Evolutionary conservation across 805 yeast species (phyloP).

Genomic region (Yamadazyma tumulicola): DNA sequence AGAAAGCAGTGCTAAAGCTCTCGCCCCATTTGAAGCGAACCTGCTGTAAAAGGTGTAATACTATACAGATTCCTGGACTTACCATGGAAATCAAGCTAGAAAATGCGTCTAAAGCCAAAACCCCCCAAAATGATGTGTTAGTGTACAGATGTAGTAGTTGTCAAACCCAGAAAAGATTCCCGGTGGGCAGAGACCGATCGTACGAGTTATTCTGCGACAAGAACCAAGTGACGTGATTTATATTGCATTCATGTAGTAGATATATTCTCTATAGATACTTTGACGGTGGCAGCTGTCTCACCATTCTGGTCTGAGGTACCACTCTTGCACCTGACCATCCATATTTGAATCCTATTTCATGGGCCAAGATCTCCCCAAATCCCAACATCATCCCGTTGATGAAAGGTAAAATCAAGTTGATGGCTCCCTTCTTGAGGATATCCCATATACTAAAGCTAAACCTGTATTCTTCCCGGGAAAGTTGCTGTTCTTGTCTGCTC

Average conservation of each 20-base stretch:
- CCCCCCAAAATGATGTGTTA: conserved; percentile 43
- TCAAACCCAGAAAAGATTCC: conserved; percentile 51
- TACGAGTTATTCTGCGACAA: conserved; percentile 47
- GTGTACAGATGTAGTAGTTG: conserved; percentile 52
- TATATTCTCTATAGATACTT: conserved; percentile 7
- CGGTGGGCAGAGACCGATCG: conserved; percentile 54
- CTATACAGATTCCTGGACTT: conserved; percentile 48
- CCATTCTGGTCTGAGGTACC: conserved; percentile 33
- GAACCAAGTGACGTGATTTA: conserved; percentile 13
- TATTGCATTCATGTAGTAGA: background rate
- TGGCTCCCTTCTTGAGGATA: conserved; percentile 49
- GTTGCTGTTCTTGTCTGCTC: conserved; percentile 10
- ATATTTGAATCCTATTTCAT: conserved; percentile 79
- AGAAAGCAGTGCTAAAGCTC: conserved; percentile 62
- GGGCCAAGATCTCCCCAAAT: conserved; percentile 92
- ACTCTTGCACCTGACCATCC: conserved; percentile 75
- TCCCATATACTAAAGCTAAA: conserved; percentile 29
- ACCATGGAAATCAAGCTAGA: conserved; percentile 36
- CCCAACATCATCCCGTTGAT: conserved; percentile 94
- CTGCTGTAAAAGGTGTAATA: conserved; percentile 64
- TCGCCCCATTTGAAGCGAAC: conserved; percentile 65
- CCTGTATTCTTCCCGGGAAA: conserved; percentile 1
- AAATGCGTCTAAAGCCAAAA: conserved; percentile 35
- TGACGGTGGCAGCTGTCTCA: conserved; percentile 9
- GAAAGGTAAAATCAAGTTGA: conserved; percentile 81